A percentile compares a stretch with the other conserved stretches of the same genome.
phyloP scores from a whole-genome alignment of 345 rosid genomes.

The Excoecaria cochinchinensis region DNA sequence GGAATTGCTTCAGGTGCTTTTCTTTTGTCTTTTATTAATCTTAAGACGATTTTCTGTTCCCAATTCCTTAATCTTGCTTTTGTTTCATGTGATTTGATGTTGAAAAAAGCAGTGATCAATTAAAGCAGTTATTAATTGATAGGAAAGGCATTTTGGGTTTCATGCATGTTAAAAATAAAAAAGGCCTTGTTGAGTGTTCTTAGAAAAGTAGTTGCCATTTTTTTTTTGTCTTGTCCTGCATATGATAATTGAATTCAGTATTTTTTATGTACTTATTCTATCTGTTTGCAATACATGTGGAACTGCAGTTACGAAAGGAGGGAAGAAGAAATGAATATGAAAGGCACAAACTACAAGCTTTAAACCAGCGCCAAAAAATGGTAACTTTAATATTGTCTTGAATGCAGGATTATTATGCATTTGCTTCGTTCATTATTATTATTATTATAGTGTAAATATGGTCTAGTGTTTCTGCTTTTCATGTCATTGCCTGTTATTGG shows the following conservation, averaged over 20 bases:
- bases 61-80: background rate
- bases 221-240: background rate
- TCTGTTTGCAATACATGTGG: conserved; percentile 23
- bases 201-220: background rate
- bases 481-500: background rate
- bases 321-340: conserved; percentile 97
- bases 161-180: background rate
- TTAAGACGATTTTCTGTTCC: background rate
- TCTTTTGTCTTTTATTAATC: background rate
- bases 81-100: background rate
- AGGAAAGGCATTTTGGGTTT: background rate
- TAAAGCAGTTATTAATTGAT: background rate
- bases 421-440: too few relatives aligned
- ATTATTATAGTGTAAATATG: background rate
- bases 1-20: conserved; percentile 81
- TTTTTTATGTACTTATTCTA: background rate
- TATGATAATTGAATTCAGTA: background rate
- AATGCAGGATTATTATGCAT: background rate
- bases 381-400: conserved; percentile 34
- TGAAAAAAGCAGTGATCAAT: background rate
- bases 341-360: conserved; percentile 93
- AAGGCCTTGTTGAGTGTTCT: background rate
- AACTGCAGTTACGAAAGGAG: conserved; percentile 78
- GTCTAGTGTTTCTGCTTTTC: background rate
- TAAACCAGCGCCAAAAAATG: conserved; percentile 97